Evolutionary conservation across 2,329 filamentous ascomycete species (phyloP).

Genomic region (Pseudogymnoascus sp.): DNA sequence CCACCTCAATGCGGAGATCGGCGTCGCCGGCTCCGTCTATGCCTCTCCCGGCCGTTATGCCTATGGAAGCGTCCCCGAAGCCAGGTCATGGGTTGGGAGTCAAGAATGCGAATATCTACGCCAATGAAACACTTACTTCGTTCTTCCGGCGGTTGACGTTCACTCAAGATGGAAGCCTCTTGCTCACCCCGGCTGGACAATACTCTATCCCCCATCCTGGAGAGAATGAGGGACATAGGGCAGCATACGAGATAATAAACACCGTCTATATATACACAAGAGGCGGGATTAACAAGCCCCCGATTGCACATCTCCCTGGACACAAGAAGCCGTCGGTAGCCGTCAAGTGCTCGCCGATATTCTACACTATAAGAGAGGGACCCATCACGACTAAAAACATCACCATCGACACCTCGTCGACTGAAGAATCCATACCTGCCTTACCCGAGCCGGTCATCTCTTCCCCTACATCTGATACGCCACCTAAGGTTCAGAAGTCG

Average conservation of each 20-base stretch:
- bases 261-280: slow-evolving; percentile 98
- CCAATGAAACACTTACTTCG: slow-evolving; percentile 92
- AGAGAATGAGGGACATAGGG: slow-evolving; percentile 59
- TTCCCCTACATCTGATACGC: slow-evolving; percentile 42
- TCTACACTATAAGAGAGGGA: slow-evolving; percentile 70
- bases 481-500: slow-evolving; percentile 75
- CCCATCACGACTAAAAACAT: slow-evolving; percentile 72
- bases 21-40: slow-evolving; percentile 89
- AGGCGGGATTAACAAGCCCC: slow-evolving; percentile 92
- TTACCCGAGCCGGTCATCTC: slow-evolving; percentile 70
- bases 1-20: slow-evolving; percentile 68
- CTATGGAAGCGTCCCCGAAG: slow-evolving; percentile 81
- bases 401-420: slow-evolving; percentile 85
- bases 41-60: slow-evolving; percentile 90
- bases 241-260: slow-evolving; percentile 80
- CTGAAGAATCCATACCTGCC: slow-evolving; percentile 73
- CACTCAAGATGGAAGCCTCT: slow-evolving; percentile 85
- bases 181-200: slow-evolving; percentile 91
- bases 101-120: slow-evolving; percentile 84
- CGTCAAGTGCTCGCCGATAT: slow-evolving; percentile 84
- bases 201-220: slow-evolving; percentile 70
- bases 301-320: slow-evolving; percentile 87
- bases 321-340: slow-evolving; percentile 98
- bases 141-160: slow-evolving; percentile 94
- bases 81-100: slow-evolving; percentile 54